Conservation (phyloP, 2,329 filamentous ascomycete genomes). For the Orbilia ellipsospora region DNA sequence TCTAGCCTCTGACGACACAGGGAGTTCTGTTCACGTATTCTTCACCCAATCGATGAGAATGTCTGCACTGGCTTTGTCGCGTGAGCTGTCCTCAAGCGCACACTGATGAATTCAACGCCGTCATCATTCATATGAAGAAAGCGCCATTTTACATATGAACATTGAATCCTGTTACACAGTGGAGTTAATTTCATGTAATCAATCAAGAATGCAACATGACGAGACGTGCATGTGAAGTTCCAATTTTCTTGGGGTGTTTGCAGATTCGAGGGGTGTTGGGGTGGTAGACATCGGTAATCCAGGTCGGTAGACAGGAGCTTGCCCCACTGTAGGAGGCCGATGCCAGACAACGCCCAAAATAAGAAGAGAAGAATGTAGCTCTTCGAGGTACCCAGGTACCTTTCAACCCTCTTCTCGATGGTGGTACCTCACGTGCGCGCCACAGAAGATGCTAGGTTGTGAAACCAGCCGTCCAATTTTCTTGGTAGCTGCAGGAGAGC, state of each 20-base stretch:
- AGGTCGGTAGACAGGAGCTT: constrained; percentile 51
- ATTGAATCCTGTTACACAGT: constrained; percentile 24
- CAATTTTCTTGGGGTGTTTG: constrained; percentile 17
- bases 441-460: constrained; percentile 8
- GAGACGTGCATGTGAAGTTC: constrained; percentile 43
- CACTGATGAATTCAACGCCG: not conserved
- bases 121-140: constrained; percentile 12
- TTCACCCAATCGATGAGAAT: constrained; percentile 10
- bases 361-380: constrained; percentile 8
- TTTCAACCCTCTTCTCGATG: constrained; percentile 12
- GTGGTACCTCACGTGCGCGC: constrained; percentile 34
- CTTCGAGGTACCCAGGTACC: constrained; percentile 17
- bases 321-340: constrained; percentile 54
- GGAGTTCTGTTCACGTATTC: not conserved
- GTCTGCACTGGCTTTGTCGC: constrained; percentile 19
- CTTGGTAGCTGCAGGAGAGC: constrained; percentile 21
- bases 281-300: constrained; percentile 47
- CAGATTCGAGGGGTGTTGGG: constrained; percentile 14
- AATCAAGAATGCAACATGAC: constrained; percentile 33
- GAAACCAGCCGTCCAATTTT: constrained; percentile 32
- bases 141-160: constrained; percentile 25
- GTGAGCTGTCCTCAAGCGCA: constrained; percentile 3
- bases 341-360: constrained; percentile 26
- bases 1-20: not conserved
- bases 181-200: constrained; percentile 24